Percentiles rank a stretch among this genome's conserved stretches.
Evolutionary conservation across 257 asterid species (phyloP).

Genomic region (Lycium ferocissimum): DNA sequence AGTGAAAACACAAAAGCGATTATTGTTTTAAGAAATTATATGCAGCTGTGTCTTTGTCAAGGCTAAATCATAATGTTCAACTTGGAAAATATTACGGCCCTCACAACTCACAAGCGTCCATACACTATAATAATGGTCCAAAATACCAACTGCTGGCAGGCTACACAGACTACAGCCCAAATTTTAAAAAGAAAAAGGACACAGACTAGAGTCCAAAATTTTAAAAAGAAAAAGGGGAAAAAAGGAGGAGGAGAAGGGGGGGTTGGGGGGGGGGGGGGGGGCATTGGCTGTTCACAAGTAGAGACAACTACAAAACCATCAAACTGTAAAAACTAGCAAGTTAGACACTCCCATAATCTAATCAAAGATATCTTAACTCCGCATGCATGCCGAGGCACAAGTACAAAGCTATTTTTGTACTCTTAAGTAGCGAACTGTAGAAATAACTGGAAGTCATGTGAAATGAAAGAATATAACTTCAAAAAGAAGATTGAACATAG

Average conservation of each 20-base stretch:
- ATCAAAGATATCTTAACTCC: neutral
- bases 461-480: neutral
- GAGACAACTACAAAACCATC: neutral
- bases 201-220: neutral
- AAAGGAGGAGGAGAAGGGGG: too few relatives aligned
- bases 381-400: neutral
- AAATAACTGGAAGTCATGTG: neutral
- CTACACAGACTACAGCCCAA: neutral
- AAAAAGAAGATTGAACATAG: neutral
- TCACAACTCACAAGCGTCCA: neutral
- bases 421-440: neutral
- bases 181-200: neutral
- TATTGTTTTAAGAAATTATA: too few relatives aligned
- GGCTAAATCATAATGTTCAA: neutral
- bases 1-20: too few relatives aligned
- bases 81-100: neutral
- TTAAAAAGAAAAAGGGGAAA: too few relatives aligned
- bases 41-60: neutral
- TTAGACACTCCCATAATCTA: neutral
- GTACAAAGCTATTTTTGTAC: neutral
- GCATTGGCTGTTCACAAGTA: neutral
- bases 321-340: neutral
- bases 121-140: neutral
- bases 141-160: neutral
- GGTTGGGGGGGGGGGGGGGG: too few relatives aligned